Conservation (phyloP, 495 filamentous ascomycete genomes). For the Hypoxylon trugodes region DNA sequence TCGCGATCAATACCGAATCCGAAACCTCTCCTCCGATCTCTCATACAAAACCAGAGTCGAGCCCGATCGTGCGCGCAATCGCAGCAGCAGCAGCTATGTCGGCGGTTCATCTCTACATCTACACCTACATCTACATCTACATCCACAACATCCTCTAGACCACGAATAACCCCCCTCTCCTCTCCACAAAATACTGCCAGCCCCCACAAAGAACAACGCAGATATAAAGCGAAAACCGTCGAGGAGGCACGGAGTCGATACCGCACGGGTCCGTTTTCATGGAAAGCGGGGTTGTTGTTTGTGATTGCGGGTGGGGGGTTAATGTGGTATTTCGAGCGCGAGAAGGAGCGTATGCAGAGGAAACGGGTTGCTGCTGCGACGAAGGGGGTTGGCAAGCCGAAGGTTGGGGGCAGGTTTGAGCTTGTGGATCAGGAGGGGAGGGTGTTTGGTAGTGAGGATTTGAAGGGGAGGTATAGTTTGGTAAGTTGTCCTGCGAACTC, state of each 20-base stretch:
- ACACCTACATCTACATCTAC: too few relatives aligned
- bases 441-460: conserved; percentile 74
- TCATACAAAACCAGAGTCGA: conserved; percentile 25
- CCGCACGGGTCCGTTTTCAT: conserved; percentile 79
- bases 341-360: conserved; percentile 88
- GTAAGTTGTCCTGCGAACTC: conserved; percentile 49
- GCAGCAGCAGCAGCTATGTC: conserved; percentile 36
- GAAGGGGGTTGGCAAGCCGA: conserved; percentile 91
- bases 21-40: conserved; percentile 28
- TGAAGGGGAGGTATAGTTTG: conserved; percentile 87
- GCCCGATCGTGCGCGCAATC: too few relatives aligned
- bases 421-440: conserved; percentile 84
- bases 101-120: conserved; percentile 37
- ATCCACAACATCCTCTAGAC: too few relatives aligned
- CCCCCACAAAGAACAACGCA: conserved; percentile 29
- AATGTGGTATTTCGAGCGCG: conserved; percentile 86
- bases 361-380: conserved; percentile 86
- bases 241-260: conserved; percentile 63
- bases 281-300: conserved; percentile 88
- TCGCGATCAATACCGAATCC: conserved; percentile 32
- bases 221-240: conserved; percentile 59
- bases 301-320: conserved; percentile 77
- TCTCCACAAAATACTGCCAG: conserved; percentile 34
- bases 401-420: conserved; percentile 88
- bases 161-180: too few relatives aligned